Percentiles rank a stretch among this genome's conserved stretches.
Evolutionary conservation across 306 rosid species (phyloP).

Genomic region (cucumber (Cucumis sativus)): DNA sequence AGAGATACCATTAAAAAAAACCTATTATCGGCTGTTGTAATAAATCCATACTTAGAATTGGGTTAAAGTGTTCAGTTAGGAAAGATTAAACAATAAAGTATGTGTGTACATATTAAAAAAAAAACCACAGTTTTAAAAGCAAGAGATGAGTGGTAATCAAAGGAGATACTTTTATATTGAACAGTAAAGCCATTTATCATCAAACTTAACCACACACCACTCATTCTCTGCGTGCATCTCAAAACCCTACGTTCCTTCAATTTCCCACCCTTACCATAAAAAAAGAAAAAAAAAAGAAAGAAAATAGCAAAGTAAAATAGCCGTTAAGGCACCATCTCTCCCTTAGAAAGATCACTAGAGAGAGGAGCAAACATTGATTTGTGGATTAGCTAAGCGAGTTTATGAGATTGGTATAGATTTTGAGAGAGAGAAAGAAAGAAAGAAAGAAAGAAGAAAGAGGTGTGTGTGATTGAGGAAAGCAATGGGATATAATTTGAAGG

Average conservation of each 20-base stretch:
- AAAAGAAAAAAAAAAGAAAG: background rate
- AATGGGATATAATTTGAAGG: background rate
- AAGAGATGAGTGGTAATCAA: no score
- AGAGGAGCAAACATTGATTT: background rate
- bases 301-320: background rate
- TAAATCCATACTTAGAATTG: no score
- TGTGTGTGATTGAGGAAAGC: background rate
- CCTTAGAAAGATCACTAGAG: background rate
- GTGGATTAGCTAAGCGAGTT: background rate
- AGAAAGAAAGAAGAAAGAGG: background rate
- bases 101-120: no score
- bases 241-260: background rate
- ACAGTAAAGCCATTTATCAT: no score
- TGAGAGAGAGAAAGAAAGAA: background rate
- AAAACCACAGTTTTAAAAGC: no score
- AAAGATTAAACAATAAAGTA: no score
- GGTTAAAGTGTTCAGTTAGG: no score
- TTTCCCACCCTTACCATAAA: background rate
- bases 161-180: no score
- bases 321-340: background rate
- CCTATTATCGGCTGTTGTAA: no score
- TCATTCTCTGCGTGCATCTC: background rate
- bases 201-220: no score
- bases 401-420: background rate
- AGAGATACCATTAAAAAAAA: no score